phyloP scores from a whole-genome alignment of 1,284 basidiomycete species.

The Athelia psychrophila region DNA sequence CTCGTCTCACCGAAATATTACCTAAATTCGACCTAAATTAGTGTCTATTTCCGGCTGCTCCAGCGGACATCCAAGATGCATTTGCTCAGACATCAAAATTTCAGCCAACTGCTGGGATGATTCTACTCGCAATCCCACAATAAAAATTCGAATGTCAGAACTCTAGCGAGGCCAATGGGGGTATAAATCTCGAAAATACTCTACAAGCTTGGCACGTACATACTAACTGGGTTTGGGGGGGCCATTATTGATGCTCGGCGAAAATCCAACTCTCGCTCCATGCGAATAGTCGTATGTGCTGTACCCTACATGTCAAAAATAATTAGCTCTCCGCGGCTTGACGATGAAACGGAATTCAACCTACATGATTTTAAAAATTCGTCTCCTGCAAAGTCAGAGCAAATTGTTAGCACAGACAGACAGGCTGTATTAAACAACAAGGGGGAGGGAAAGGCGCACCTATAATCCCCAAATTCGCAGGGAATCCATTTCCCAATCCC shows the following conservation, averaged over 20 bases:
- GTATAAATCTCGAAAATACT: not conserved
- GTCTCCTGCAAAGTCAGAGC: conserved; percentile 36
- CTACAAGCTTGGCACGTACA: no score
- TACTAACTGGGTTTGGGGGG: no score
- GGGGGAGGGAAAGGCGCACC: conserved; percentile 29
- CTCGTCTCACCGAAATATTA: no score
- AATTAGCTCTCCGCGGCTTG: no score
- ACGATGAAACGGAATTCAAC: conserved; percentile 15
- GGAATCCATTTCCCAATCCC: conserved; percentile 43
- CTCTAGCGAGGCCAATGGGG: not conserved
- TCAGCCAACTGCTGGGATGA: no score
- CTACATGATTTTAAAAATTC: conserved; percentile 71
- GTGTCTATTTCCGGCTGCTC: no score
- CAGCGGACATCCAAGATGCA: no score
- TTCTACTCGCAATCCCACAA: no score
- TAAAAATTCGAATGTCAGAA: no score
- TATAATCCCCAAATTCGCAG: conserved; percentile 57
- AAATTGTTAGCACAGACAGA: conserved; percentile 6
- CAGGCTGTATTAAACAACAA: not conserved
- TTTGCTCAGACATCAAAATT: no score
- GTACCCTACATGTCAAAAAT: conserved; percentile 41
- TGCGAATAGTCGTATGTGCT: conserved; percentile 57
- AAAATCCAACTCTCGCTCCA: conserved; percentile 55
- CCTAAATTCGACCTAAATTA: no score
- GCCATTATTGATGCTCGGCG: conserved; percentile 52